Percentiles rank a stretch among this genome's conserved stretches.
phyloP scores from a whole-genome alignment of 495 filamentous ascomycete genomes.

The Corynascus novoguineensis region DNA sequence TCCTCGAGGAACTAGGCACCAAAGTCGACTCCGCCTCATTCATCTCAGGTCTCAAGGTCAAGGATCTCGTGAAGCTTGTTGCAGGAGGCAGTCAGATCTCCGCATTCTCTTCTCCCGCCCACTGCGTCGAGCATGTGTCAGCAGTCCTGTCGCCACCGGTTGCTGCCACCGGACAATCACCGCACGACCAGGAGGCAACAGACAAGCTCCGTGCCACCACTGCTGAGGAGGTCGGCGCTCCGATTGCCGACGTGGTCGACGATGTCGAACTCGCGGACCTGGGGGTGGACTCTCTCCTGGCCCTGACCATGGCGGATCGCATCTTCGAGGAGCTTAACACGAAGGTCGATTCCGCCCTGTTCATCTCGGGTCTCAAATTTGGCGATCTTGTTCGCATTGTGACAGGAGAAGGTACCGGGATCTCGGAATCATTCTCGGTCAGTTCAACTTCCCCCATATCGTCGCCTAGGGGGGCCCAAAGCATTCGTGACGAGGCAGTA shows the following conservation, averaged over 20 bases:
- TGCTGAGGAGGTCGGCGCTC: slow-evolving; percentile 51
- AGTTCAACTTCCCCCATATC: background rate
- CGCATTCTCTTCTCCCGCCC: background rate
- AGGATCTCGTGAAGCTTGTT: background rate
- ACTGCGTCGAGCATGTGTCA: background rate
- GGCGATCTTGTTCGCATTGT: slow-evolving; percentile 8
- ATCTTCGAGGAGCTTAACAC: background rate
- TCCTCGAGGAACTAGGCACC: background rate
- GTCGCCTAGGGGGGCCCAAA: too few species aligned
- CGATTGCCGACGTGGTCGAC: slow-evolving; percentile 43
- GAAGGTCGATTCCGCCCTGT: slow-evolving; percentile 22
- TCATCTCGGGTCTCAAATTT: slow-evolving; percentile 37
- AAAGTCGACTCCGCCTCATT: background rate
- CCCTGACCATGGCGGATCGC: slow-evolving; percentile 19
- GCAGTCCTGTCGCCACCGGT: background rate
- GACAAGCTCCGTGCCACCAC: slow-evolving; percentile 26
- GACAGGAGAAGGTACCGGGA: background rate
- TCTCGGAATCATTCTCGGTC: background rate
- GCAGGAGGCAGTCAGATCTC: background rate
- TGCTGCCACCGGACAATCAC: background rate
- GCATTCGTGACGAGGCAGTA: background rate
- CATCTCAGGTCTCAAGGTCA: background rate
- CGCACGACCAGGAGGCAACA: background rate
- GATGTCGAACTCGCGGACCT: slow-evolving; percentile 35
- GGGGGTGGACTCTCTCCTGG: slow-evolving; percentile 45